Base-by-base conservation (phyloP, 495 filamentous ascomycete genomes). In the Aspergillus sclerotioniger region DNA sequence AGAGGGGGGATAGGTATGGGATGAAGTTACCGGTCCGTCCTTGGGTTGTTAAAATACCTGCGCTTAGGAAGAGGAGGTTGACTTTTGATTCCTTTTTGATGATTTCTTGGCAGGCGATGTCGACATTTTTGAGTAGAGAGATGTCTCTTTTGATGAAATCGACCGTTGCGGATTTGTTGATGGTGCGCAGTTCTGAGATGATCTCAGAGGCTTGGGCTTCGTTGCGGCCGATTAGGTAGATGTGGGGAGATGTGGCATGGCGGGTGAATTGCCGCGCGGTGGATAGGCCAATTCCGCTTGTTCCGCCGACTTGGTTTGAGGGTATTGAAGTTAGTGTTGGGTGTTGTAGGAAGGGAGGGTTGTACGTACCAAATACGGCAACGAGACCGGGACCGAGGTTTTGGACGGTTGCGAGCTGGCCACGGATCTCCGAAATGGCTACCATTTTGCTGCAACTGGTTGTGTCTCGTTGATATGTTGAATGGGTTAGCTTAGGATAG, bases 261-360 rank as follows among this genome's bases (percentile, higher is more conserved):
- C 78, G 70, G 4, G 80, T 79, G 51, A 90, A 84, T 31, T 77
- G 65, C 53, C 74, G 82, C 55, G 87, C 72, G 7, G 84, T 84
- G n/a, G 75, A 62, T 59, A 83, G 75, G 41, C 83, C 85, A 54
- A 90, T 83, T 35, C 85, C 88, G 33, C 78, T 80, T 0, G 88
- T 90, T 21, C 75, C 87, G 47, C 88, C 86, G 15, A 84, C 84
- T 80, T 53, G 2, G 5, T 44, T 3, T 25, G 17, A 54, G 21
- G 8, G 46, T 63, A n/a, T 56, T 55, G 56, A n/a, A 8, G 16
- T 10, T 51, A 20, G 19, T 3, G 16, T 20, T 21, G 17, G n/a
- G 16, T 16, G 15, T 1, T 6, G 12, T 8, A 17, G 8, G n/a
- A n/a, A n/a, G 15, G 15, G n/a, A 28, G 9, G 41, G 3, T 51